Conservation (phyloP, 1,284 basidiomycete species). For the Ceratobasidium sp. region DNA sequence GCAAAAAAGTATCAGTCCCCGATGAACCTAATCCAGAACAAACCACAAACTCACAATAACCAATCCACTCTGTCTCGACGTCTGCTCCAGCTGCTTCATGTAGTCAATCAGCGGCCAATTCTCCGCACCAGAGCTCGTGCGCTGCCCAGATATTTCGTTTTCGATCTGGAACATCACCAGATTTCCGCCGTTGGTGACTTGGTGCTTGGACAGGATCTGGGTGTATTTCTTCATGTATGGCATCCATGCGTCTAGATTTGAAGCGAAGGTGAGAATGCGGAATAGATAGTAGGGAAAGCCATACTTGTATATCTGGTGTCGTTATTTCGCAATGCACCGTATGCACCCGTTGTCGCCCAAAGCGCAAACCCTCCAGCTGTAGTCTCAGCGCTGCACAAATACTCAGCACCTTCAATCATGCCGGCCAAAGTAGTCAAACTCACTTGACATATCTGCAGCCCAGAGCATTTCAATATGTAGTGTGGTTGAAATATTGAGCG, state of each 20-base stretch:
- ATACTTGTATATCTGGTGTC: conserved; percentile 46
- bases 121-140: conserved; percentile 39
- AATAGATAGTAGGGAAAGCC: background rate
- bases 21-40: background rate
- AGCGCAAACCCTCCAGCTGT: conserved; percentile 47
- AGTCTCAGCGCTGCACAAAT: conserved; percentile 39
- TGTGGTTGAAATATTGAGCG: background rate
- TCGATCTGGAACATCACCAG: conserved; percentile 46
- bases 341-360: conserved; percentile 45
- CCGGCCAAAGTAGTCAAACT: background rate
- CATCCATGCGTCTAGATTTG: conserved; percentile 40
- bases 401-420: background rate
- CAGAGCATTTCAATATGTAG: background rate
- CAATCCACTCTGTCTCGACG: conserved; percentile 34
- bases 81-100: conserved; percentile 44
- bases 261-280: background rate
- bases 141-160: conserved; percentile 44
- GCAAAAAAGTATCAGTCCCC: background rate
- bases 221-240: conserved; percentile 45
- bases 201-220: conserved; percentile 44
- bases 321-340: conserved; percentile 46
- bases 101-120: conserved; percentile 47
- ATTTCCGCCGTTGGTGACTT: conserved; percentile 46
- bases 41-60: conserved; percentile 22
- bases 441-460: conserved; percentile 39